Conservation (phyloP, 2,329 filamentous ascomycete genomes). For the Fusarium pininemorale region DNA sequence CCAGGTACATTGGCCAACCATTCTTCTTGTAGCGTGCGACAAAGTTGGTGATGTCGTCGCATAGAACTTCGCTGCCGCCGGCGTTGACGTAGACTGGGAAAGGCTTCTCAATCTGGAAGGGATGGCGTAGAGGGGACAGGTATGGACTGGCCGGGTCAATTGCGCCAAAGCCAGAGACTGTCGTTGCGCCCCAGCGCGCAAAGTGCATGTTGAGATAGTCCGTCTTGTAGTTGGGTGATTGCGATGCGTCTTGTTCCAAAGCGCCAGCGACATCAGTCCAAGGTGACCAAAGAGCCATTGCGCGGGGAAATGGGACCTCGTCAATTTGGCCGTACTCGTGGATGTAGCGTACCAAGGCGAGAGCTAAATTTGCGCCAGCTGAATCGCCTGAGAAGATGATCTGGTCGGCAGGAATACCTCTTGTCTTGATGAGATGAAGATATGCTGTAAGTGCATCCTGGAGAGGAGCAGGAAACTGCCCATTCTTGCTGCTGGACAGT, state of each 20-base stretch:
- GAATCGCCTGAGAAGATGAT: slow-evolving; percentile 32
- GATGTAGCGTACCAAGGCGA: slow-evolving; percentile 31
- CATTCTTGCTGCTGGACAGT: slow-evolving; percentile 26
- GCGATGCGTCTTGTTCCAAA: slow-evolving; percentile 21
- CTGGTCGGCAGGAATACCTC: slow-evolving; percentile 23
- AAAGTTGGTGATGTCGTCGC: slow-evolving; percentile 30
- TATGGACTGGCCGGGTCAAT: slow-evolving; percentile 24
- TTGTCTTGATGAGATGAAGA: slow-evolving; percentile 9
- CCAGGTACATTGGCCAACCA: slow-evolving; percentile 26
- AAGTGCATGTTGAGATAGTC: slow-evolving; percentile 35
- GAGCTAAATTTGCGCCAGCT: slow-evolving; percentile 30
- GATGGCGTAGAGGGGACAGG: slow-evolving; percentile 31
- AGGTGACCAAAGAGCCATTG: slow-evolving; percentile 33
- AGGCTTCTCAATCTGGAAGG: slow-evolving; percentile 2
- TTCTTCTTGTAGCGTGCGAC: slow-evolving; percentile 17
- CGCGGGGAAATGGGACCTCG: slow-evolving; percentile 20
- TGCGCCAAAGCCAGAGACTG: slow-evolving; percentile 22
- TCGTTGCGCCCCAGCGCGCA: slow-evolving; percentile 28
- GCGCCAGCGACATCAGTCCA: slow-evolving; percentile 32
- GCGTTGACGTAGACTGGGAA: slow-evolving; percentile 31
- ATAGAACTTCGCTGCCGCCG: slow-evolving; percentile 26
- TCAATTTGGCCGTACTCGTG: slow-evolving; percentile 23
- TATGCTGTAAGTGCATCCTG: slow-evolving; percentile 36
- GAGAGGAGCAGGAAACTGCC: slow-evolving; percentile 27
- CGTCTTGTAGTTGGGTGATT: slow-evolving; percentile 35